Conservation (phyloP, 169 alveolate genomes). For the Plasmodium fragile region DNA sequence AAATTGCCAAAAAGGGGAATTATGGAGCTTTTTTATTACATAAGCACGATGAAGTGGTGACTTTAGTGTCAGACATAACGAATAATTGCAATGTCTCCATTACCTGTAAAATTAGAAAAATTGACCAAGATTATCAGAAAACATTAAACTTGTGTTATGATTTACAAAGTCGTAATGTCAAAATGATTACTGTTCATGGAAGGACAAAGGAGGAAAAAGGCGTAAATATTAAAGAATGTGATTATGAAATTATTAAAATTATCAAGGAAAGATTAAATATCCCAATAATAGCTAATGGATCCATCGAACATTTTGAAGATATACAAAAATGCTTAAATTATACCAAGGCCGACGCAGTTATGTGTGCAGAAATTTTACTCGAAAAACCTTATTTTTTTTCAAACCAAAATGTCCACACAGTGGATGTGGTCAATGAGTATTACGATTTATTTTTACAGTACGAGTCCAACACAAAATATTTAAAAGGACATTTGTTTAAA, state of each 20-base stretch:
- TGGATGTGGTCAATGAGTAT: slow-evolving; percentile 64
- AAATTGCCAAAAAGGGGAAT: slow-evolving; percentile 93
- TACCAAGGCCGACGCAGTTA: slow-evolving; percentile 94
- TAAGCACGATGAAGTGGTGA: slow-evolving; percentile 87
- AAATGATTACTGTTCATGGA: slow-evolving; percentile 89
- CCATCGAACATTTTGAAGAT: slow-evolving; percentile 91
- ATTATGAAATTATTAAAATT: slow-evolving; percentile 89
- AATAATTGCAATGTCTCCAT: slow-evolving; percentile 87
- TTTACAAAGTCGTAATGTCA: slow-evolving; percentile 86
- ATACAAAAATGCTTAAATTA: slow-evolving; percentile 89
- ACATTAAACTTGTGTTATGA: slow-evolving; percentile 91
- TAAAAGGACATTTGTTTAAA: slow-evolving; percentile 64
- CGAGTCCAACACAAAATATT: slow-evolving; percentile 69
- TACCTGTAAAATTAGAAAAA: slow-evolving; percentile 92
- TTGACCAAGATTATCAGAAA: slow-evolving; percentile 87
- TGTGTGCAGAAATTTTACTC: slow-evolving; percentile 93
- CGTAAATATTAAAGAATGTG: slow-evolving; percentile 75
- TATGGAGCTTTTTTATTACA: slow-evolving; percentile 94
- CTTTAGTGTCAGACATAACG: slow-evolving; percentile 87
- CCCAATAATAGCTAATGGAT: slow-evolving; percentile 96
- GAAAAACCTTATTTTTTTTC: slow-evolving; percentile 91
- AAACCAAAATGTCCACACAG: slow-evolving; percentile 57
- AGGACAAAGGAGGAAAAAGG: slow-evolving; percentile 83
- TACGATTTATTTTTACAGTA: slow-evolving; percentile 61
- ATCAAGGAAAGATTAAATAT: slow-evolving; percentile 89